Percentiles rank a stretch among this genome's conserved stretches.
Evolutionary conservation across 371 early-diverging fungal species (phyloP).

Genomic region (Thermomucor indicae-seudaticae): DNA sequence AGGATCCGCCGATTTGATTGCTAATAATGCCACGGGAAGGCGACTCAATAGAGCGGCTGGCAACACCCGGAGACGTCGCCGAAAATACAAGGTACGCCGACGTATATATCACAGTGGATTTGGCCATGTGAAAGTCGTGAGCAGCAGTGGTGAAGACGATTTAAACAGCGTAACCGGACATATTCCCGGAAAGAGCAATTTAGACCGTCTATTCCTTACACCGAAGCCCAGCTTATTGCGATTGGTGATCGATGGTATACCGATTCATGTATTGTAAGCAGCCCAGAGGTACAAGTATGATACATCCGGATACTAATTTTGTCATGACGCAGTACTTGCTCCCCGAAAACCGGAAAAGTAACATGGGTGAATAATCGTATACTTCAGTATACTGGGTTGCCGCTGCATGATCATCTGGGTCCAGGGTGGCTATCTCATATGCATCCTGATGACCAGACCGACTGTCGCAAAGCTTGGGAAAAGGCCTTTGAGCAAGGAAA

Average conservation of each 20-base stretch:
- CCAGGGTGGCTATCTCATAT: conserved; percentile 49
- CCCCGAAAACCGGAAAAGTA: conserved; percentile 47
- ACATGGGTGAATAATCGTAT: conserved; percentile 65
- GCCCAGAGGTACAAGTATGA: neutral
- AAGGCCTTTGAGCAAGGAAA: conserved; percentile 51
- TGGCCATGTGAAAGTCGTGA: too few species aligned
- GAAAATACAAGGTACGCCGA: too few species aligned
- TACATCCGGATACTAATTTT: neutral
- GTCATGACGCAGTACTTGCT: conserved; percentile 40
- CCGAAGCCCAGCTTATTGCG: conserved; percentile 56
- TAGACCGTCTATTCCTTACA: conserved; percentile 31
- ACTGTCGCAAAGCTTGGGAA: conserved; percentile 50
- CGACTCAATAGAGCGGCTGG: too few species aligned
- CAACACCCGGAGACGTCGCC: too few species aligned
- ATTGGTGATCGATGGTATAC: conserved; percentile 59
- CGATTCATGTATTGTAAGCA: conserved; percentile 64
- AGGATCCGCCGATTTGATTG: too few species aligned
- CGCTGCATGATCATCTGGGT: conserved; percentile 49
- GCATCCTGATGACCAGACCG: conserved; percentile 55
- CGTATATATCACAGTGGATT: too few species aligned
- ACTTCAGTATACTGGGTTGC: conserved; percentile 50
- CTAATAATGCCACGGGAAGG: too few species aligned
- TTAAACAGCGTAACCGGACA: neutral
- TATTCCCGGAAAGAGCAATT: conserved; percentile 4
- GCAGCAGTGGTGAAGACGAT: too few species aligned